A percentile compares a stretch with the other conserved stretches of the same genome.
These are phyloP conservation scores for Cupressus sempervirens DNA, from an alignment of 75 land plant species.

Conservation along the genomic window DNA sequence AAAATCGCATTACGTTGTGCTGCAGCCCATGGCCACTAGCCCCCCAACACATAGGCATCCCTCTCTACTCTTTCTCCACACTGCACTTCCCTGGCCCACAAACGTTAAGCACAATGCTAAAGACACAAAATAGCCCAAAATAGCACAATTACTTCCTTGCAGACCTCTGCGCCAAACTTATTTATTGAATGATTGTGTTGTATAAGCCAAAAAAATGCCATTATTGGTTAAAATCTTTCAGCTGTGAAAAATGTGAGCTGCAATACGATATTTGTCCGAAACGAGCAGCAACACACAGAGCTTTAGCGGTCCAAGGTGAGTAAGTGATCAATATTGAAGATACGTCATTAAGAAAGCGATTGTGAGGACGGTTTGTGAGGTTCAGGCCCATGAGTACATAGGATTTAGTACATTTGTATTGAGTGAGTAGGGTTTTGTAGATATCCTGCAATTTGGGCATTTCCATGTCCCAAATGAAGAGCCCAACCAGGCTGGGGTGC, in stretches of 20 bases:
- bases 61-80: no score
- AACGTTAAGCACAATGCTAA: no score
- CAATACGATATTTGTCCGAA: neutral
- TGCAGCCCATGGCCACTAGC: no score
- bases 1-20: no score
- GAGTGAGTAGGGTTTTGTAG: neutral
- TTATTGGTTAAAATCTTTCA: no score
- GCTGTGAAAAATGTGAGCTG: neutral
- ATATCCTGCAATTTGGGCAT: neutral
- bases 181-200: no score
- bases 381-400: conserved; percentile 41
- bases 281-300: neutral
- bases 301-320: neutral
- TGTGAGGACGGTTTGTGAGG: conserved; percentile 7
- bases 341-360: neutral
- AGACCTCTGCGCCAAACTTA: no score
- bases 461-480: neutral
- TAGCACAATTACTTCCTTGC: no score
- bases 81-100: no score
- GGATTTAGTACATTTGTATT: conserved; percentile 37
- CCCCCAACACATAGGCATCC: no score
- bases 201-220: no score
- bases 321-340: neutral
- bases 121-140: no score
- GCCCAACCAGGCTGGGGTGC: neutral